Base-by-base conservation (phyloP, 306 rosid genomes). In the Vicia villosa region DNA sequence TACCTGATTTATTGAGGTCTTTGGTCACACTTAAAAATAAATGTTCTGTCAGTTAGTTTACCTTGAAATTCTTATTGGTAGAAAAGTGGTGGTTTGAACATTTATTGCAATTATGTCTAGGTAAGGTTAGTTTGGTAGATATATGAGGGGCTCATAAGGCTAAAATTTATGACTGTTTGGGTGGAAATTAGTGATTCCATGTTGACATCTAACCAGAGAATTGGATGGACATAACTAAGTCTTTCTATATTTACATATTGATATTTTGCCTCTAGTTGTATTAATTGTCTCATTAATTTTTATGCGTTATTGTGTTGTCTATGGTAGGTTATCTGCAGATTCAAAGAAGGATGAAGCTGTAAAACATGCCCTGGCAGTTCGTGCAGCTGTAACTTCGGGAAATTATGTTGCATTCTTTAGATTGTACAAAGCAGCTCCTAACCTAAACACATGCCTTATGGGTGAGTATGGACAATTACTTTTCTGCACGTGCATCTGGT, bases 311-410 rank as follows among this genome's bases (percentile, higher is more conserved):
- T 36, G 12, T 50, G 24, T 70, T 65, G 32, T 77, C 16, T 74
- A 76, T 70, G 32, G 57, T 77, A 95, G 99, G 74, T 86, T 91
- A 81, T 86, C 99, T 43, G 56, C 3, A 37, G 86, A 87, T 84
- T 82, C 97, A 54, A 87, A 84, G 84, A 83, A 79, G 72, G 91
- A 91, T 54, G 84, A 86, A 76, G 89, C 95, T 63, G 96, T 95
- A 47, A 91, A 80, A 68, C 99, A 95, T 77, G 98, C 98, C 74
- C 95, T 90, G 9, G 96, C 97, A 2, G 97, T 93, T 81, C 92
- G 98, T 59, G 84, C 90, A 43, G 94, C 96, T 68, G 99, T 94
- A 70, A 91, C 97, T 49, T 88, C 87, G 0, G 99, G 92, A 81
- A 94, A 91, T 69, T 94, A 89, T 74, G 90, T 94, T 57, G 56